These are phyloP conservation scores for Silybum marianum DNA, from an alignment of 129 eudicot genomes.

Conservation along the genomic window DNA sequence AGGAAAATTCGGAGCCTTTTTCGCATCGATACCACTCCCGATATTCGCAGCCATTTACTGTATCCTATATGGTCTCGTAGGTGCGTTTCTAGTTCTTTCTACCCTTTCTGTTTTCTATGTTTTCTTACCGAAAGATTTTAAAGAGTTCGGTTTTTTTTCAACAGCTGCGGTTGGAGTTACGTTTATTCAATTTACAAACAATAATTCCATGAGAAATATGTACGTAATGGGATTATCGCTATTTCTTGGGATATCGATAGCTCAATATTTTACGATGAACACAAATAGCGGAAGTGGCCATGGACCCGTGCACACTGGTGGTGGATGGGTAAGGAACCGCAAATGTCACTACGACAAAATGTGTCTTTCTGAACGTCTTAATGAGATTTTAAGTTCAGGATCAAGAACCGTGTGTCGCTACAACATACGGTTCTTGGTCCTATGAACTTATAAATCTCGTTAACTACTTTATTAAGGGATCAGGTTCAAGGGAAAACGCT, in stretches of 20 bases:
- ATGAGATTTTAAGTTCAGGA: not conserved
- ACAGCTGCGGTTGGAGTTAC: conserved; percentile 87
- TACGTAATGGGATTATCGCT: conserved; percentile 73
- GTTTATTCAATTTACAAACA: conserved; percentile 75
- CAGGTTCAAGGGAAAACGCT: no score
- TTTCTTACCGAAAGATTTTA: not conserved
- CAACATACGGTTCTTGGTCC: not conserved
- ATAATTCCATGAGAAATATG: conserved; percentile 83
- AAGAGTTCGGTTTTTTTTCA: not conserved
- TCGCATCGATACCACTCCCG: conserved; percentile 87
- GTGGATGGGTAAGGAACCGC: conserved; percentile 71
- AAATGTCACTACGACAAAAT: not conserved
- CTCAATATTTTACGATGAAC: conserved; percentile 74
- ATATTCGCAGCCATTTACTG: conserved; percentile 93
- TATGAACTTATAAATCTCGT: not conserved
- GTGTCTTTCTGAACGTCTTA: not conserved
- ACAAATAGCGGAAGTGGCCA: conserved; percentile 54
- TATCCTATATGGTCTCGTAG: conserved; percentile 79
- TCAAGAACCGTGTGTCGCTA: not conserved
- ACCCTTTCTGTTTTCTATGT: not conserved
- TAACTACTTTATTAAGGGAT: not conserved
- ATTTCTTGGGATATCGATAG: conserved; percentile 87
- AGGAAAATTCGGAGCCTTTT: conserved; percentile 95
- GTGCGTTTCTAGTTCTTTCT: conserved; percentile 38
- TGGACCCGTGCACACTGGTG: conserved; percentile 72